Evolutionary conservation across 2,329 filamentous ascomycete genomes (phyloP).

Genomic region (Arachnopeziza araneosa): DNA sequence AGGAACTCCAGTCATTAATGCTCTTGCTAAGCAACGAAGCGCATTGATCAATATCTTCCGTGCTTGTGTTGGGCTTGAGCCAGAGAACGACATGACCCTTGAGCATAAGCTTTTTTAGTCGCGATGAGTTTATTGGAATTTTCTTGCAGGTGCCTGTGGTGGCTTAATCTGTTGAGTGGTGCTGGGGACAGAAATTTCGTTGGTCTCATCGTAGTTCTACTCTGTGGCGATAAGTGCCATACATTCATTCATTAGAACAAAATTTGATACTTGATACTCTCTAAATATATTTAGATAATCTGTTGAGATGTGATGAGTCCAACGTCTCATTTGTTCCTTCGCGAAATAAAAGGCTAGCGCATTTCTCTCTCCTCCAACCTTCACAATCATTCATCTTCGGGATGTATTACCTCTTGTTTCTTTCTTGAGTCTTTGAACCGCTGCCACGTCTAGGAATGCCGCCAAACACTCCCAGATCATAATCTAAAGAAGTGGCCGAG

Average conservation of each 20-base stretch:
- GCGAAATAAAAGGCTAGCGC: neutral
- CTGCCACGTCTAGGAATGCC: neutral
- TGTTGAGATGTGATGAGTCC: neutral
- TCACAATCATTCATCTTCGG: neutral
- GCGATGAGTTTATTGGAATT: neutral
- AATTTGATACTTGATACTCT: conserved; percentile 2
- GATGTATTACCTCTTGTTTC: neutral
- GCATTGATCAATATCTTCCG: conserved; percentile 98
- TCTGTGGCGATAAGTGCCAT: conserved; percentile 27
- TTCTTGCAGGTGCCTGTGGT: neutral
- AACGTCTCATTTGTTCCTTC: neutral
- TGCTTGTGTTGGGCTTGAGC: conserved; percentile 91
- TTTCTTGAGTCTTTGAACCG: neutral
- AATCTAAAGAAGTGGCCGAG: neutral
- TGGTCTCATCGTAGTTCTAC: conserved; percentile 17
- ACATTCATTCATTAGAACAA: conserved; percentile 29
- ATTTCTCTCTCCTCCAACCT: neutral
- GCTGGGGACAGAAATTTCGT: neutral
- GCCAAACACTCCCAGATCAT: neutral
- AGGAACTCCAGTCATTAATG: conserved; percentile 92
- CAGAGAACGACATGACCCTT: conserved; percentile 97
- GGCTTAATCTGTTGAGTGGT: neutral
- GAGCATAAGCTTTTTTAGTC: conserved; percentile 92
- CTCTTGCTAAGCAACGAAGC: conserved; percentile 90
- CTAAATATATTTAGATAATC: neutral